Percentiles rank a stretch among this genome's conserved stretches.
These are phyloP conservation scores for Lathyrus aphaca DNA, from an alignment of 306 rosid genomes.

Conservation along the genomic window DNA sequence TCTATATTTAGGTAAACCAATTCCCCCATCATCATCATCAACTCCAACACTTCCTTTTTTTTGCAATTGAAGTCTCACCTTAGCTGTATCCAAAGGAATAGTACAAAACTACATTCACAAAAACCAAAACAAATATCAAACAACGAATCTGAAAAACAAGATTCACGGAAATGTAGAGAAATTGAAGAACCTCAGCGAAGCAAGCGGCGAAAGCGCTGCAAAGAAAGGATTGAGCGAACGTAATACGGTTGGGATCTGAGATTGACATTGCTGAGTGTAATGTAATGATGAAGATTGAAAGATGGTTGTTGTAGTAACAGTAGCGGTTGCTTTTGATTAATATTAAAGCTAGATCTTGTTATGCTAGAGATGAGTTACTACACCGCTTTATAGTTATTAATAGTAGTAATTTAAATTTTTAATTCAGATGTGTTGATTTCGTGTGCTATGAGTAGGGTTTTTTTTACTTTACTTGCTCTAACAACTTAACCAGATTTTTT, in stretches of 20 bases:
- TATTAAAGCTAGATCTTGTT: not conserved
- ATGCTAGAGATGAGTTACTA: not conserved
- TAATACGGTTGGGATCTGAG: slow-evolving; percentile 85
- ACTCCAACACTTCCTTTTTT: slow-evolving; percentile 50
- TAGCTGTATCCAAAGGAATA: slow-evolving; percentile 92
- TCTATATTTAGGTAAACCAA: slow-evolving; percentile 59
- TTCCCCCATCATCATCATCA: slow-evolving; percentile 46
- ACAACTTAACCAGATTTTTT: not conserved
- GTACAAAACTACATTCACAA: slow-evolving; percentile 73
- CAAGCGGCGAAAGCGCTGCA: slow-evolving; percentile 98
- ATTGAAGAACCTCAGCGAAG: slow-evolving; percentile 74
- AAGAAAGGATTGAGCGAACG: slow-evolving; percentile 68
- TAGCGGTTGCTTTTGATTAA: not conserved
- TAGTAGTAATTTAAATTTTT: not conserved
- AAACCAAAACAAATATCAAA: not conserved
- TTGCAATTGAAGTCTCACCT: slow-evolving; percentile 97
- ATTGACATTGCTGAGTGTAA: slow-evolving; percentile 37
- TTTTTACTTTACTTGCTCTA: not conserved
- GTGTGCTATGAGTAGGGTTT: not conserved
- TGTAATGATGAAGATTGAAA: not conserved
- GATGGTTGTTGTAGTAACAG: not conserved
- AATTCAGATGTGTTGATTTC: not conserved
- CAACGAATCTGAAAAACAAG: not conserved
- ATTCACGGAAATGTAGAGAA: not conserved
- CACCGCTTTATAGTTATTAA: not conserved